These are phyloP conservation scores for Xylaria sp. DNA, from an alignment of 2,329 filamentous ascomycete species.

Conservation along the genomic window DNA sequence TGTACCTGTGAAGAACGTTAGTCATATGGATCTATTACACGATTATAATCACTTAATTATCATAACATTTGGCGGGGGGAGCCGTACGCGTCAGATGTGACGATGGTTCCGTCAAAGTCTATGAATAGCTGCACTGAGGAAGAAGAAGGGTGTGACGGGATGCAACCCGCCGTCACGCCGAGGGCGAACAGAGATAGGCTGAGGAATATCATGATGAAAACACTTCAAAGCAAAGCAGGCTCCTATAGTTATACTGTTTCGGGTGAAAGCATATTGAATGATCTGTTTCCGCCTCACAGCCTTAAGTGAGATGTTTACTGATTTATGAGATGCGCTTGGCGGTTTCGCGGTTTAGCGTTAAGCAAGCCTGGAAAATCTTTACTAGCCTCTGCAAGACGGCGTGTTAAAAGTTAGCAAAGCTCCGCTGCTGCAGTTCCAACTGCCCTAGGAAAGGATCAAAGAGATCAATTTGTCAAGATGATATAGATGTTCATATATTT, in stretches of 20 bases:
- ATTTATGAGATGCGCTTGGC: background rate
- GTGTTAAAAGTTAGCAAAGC: background rate
- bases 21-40: background rate
- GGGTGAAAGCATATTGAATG: background rate
- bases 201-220: background rate
- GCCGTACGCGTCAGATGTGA: background rate
- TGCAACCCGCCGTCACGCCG: background rate
- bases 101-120: background rate
- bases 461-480: too few species aligned
- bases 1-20: background rate
- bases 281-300: background rate
- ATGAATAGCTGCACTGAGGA: background rate
- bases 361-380: slow-evolving; percentile 3
- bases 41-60: background rate
- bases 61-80: too few species aligned
- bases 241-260: background rate
- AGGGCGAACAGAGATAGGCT: background rate
- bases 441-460: too few species aligned
- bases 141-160: background rate
- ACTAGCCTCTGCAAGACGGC: slow-evolving; percentile 1
- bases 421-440: background rate
- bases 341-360: slow-evolving; percentile 6
- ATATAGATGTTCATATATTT: background rate
- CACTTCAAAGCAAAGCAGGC: background rate
- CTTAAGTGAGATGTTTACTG: background rate